Evolutionary conservation across 768 basidiomycete species (phyloP).

Genomic region (Naganishia antarctica): DNA sequence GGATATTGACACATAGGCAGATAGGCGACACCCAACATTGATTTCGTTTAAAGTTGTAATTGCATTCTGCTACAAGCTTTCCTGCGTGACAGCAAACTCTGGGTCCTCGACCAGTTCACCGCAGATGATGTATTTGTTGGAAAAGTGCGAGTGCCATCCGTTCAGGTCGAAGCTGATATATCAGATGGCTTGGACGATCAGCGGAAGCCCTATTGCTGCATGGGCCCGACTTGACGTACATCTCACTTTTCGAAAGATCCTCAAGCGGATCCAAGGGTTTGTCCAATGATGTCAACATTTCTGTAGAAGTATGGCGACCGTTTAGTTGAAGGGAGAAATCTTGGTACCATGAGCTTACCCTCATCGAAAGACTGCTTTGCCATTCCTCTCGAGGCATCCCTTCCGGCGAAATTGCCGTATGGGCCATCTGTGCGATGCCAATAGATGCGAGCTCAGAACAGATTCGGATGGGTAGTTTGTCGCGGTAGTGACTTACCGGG

Average conservation of each 20-base stretch:
- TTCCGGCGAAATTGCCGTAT: conserved; percentile 95
- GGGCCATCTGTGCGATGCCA: conserved; percentile 64
- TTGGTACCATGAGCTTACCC: conserved; percentile 55
- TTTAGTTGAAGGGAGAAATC: neutral
- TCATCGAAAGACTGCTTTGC: conserved; percentile 92
- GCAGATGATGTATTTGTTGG: conserved; percentile 84
- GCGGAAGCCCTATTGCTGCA: neutral
- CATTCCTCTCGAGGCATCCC: conserved; percentile 94
- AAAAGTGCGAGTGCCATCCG: conserved; percentile 92
- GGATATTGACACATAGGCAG: neutral
- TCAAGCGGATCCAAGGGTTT: conserved; percentile 76
- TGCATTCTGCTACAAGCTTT: too few relatives aligned
- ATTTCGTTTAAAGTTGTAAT: neutral
- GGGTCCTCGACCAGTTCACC: conserved; percentile 70
- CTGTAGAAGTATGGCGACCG: conserved; percentile 50
- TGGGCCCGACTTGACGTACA: conserved; percentile 53
- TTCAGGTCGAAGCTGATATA: conserved; percentile 78
- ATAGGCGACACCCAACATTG: neutral
- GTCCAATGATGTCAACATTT: conserved; percentile 85
- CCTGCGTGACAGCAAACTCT: conserved; percentile 2
- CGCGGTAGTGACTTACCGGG: conserved; percentile 61
- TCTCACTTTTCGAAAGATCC: conserved; percentile 72
- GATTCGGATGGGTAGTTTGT: neutral
- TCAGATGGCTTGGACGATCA: neutral
- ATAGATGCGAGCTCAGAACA: neutral